Base-by-base conservation (phyloP, 2,329 filamentous ascomycete species). In the Pseudogymnoascus sp. region DNA sequence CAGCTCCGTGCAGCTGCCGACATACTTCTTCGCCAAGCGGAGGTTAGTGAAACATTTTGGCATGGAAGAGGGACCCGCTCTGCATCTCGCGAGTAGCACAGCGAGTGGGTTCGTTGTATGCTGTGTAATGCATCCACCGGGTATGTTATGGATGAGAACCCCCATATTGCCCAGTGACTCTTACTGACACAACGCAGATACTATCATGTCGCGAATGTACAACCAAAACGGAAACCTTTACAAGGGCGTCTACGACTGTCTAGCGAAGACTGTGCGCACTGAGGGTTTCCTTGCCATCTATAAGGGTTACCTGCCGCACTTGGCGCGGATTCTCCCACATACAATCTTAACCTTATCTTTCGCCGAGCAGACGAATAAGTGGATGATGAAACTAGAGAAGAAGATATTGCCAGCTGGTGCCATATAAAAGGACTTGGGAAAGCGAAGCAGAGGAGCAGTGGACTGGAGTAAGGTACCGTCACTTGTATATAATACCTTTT, bases 191-290 rank as follows among this genome's bases (percentile, higher is more conserved):
- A 61, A 3, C 25, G 63, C 65, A 84, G 94, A 99, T 75, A 99
- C 94, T 4, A 90, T 99, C 77, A 99, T 99, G 94, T 94, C 91
- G 66, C 89, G 94, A 66, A 88, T 99, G 81, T 99, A 99, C 81
- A 99, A 99, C 79, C 94, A 99, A 76, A 96, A 92, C 66, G 94
- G 94, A 61, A 96, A 97, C 74, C 82, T 99, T n/a, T 99, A 99
- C 80, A 87, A 84, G 69, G 90, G 92, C 64, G 91, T 95, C 4
- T 90, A 96, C 67, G 94, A 99, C 77, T 99, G 94, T 74, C 77
- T 97, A 65, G 85, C 84, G 74, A 92, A 96, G 78, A 99, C 94
- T 0, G 82, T 99, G 65, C 88, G 87, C 73, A 96, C 91, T 0
- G 94, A 99, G 75, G 94, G 94, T 21, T 71, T 96, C 61, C 78